A percentile compares a stretch with the other conserved stretches of the same genome.
Evolutionary conservation across 2,329 filamentous ascomycete species (phyloP).

Genomic region (Fusarium sp.): DNA sequence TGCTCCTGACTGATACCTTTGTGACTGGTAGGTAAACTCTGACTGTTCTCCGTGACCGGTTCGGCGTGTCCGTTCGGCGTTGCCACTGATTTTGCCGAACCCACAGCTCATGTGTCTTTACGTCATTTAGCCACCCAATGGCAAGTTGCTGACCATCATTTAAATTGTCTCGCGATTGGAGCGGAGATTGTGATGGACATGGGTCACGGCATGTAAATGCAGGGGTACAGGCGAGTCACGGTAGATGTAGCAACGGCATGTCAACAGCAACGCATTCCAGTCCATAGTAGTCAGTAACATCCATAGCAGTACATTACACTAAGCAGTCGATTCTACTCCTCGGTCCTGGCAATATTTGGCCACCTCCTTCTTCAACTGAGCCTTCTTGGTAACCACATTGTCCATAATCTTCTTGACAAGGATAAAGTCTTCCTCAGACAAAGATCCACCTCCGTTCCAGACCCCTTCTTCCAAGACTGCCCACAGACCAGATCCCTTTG

Average conservation of each 20-base stretch:
- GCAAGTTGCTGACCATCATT: background rate
- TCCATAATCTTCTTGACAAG: conserved; percentile 69
- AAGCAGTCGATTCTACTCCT: conserved; percentile 46
- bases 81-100: background rate
- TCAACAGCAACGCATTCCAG: background rate
- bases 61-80: background rate
- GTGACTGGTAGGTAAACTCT: too few relatives aligned
- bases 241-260: background rate
- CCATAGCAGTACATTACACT: background rate
- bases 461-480: conserved; percentile 30
- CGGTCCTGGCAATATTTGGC: conserved; percentile 78
- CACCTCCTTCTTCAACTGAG: conserved; percentile 77
- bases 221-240: background rate
- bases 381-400: conserved; percentile 69
- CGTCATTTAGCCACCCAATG: conserved; percentile 1
- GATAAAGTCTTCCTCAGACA: conserved; percentile 26
- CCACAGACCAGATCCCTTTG: conserved; percentile 48
- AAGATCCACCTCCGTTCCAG: conserved; percentile 29
- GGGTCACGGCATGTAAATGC: background rate
- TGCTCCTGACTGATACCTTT: too few relatives aligned
- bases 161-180: background rate
- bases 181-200: background rate
- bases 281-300: background rate
- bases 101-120: background rate
- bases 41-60: background rate